phyloP scores from a whole-genome alignment of 2,329 filamentous ascomycete species.

The Gnomoniopsis sp. region DNA sequence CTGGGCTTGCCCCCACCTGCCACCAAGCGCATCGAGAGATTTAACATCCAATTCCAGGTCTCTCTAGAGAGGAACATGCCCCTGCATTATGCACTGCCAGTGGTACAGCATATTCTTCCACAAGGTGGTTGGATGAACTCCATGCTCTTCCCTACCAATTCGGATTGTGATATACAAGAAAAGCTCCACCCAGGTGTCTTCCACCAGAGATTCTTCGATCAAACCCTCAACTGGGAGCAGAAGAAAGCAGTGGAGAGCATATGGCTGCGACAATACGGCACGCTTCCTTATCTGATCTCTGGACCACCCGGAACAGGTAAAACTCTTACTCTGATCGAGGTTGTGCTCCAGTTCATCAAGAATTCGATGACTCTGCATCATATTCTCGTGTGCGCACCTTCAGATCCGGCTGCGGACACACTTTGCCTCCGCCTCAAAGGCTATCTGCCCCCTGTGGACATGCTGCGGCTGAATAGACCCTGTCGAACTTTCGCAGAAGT shows the following conservation, averaged over 20 bases:
- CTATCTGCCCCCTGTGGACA: conserved; percentile 14
- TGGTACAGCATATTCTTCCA: conserved; percentile 15
- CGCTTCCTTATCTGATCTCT: conserved; percentile 24
- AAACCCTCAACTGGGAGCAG: conserved; percentile 21
- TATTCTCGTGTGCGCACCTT: conserved; percentile 24
- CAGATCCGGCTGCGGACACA: conserved; percentile 23
- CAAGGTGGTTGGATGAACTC: conserved; percentile 20
- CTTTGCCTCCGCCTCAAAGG: conserved; percentile 19
- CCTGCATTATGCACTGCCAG: conserved; percentile 17
- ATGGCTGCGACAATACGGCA: conserved; percentile 21
- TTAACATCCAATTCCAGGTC: conserved; percentile 22
- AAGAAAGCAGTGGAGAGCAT: conserved; percentile 22
- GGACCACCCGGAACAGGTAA: conserved; percentile 25
- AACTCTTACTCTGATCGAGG: conserved; percentile 25
- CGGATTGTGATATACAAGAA: conserved; percentile 20
- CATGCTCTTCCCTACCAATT: conserved; percentile 22
- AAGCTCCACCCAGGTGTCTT: conserved; percentile 17
- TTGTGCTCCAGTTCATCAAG: conserved; percentile 20
- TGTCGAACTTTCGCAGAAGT: conserved; percentile 21
- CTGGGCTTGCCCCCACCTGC: conserved; percentile 10
- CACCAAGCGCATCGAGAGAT: conserved; percentile 9
- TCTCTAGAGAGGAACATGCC: conserved; percentile 13
- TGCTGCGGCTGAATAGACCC: conserved; percentile 23
- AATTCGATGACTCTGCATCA: conserved; percentile 17
- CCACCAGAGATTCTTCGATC: conserved; percentile 16